phyloP scores from a whole-genome alignment of 345 rosid species.

The Eucalyptus globulus region DNA sequence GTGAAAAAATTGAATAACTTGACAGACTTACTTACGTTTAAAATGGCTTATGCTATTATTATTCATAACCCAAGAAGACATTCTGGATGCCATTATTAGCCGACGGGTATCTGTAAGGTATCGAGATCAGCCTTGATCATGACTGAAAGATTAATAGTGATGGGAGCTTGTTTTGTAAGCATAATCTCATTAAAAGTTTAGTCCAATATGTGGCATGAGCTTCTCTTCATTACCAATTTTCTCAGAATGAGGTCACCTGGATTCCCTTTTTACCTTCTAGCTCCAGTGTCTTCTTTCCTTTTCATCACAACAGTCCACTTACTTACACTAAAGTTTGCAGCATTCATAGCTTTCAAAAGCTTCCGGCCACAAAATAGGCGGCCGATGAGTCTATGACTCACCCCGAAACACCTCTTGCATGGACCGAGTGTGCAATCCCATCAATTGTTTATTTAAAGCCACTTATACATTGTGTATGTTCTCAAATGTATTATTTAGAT shows the following conservation, averaged over 20 bases:
- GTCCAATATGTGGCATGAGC: not conserved
- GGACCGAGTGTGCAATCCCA: not conserved
- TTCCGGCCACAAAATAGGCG: not conserved
- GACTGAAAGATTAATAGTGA: not conserved
- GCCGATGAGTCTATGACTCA: not conserved
- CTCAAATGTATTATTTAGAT: not conserved
- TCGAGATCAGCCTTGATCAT: not conserved
- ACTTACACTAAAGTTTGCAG: not conserved
- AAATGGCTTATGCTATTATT: not conserved
- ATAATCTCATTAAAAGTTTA: not conserved
- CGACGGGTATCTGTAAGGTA: not conserved
- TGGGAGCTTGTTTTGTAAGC: not conserved
- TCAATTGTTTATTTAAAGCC: not conserved
- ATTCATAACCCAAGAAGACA: not conserved
- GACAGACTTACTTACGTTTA: not conserved
- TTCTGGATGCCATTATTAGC: not conserved
- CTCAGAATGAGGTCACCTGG: not conserved
- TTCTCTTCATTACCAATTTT: not conserved
- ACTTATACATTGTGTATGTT: not conserved
- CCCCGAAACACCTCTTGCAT: not conserved
- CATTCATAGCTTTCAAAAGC: not conserved
- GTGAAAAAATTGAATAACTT: no score
- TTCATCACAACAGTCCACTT: not conserved
- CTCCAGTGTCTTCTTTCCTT: not conserved
- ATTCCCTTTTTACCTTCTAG: not conserved